Evolutionary conservation across 306 rosid species (phyloP), one percentile per base, ranked within the genome.

Genomic region (Rubus parviflorus): DNA sequence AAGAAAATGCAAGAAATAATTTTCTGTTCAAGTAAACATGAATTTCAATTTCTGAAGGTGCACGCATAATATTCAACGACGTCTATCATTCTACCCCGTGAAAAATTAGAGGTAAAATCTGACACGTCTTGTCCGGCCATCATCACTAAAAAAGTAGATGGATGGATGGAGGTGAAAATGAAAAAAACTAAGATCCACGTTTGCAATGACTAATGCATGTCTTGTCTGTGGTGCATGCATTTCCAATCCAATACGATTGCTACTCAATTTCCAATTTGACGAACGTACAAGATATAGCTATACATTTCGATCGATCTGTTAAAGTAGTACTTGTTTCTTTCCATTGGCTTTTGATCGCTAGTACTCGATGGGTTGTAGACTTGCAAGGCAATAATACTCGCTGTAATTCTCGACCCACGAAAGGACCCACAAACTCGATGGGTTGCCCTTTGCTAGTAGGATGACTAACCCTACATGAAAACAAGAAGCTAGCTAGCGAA

Each of bases 251-350:
- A 58, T 23, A 58, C 64, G 17, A 62, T 15, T 3, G 0, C 20
- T 62, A 62, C 68, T 62, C 68, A 12, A 62, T 62, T 62, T 62
- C 68, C 45, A 62, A 15, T 35, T 62, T 35, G 68, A 62, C 66
- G 66, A 60, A 30, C 66, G 66, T 25, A 30, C 35, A 30, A 30
- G 35, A 30, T 30, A 30, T 30, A 30, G 35, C 35, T 30, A 30
- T 30, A 30, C 35, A 30, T 30, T 30, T 30, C 35, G 35, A 30
- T 30, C 35, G 35, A 30, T 30, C 35, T 30, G 35, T 30, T 30
- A 30, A 30, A 30, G 35, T 30, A 30, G 35, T 30, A 30, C 35
- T 30, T 30, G 35, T 30, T 30, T 30, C 35, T 30, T 30, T 30
- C 35, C 35, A 30, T 30, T 30, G 35, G 35, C 35, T 30, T 30